Evolutionary conservation across 2,329 filamentous ascomycete species (phyloP).

Genomic region (Gnomoniopsis smithogilvyi): DNA sequence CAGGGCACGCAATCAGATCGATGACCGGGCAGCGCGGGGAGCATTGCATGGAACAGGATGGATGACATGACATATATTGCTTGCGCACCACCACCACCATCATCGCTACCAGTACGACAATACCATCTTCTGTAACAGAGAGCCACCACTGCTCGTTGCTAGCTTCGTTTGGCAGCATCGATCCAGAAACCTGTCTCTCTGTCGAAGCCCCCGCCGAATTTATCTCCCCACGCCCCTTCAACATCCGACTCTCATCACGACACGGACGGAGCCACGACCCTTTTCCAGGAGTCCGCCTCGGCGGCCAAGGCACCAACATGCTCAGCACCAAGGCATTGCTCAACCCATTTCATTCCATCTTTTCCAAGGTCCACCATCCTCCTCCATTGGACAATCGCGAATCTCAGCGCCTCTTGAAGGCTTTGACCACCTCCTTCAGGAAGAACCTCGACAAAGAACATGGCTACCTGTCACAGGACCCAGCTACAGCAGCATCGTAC

Average conservation of each 20-base stretch:
- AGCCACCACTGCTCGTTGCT: too few species aligned
- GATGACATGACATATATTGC: not conserved
- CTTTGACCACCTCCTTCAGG: constrained; percentile 55
- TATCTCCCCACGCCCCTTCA: not conserved
- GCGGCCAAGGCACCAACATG: constrained; percentile 24
- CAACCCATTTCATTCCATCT: constrained; percentile 36
- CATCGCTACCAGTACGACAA: not conserved
- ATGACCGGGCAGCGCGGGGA: too few species aligned
- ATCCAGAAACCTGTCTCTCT: too few species aligned
- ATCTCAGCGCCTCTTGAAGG: constrained; percentile 52
- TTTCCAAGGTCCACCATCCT: constrained; percentile 49
- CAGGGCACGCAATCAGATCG: too few species aligned
- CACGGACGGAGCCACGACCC: not conserved
- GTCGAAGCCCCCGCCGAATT: too few species aligned
- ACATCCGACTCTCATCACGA: not conserved
- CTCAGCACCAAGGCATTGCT: constrained; percentile 32
- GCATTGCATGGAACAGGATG: too few species aligned
- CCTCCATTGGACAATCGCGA: constrained; percentile 47
- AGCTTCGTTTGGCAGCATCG: too few species aligned
- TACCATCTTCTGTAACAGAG: not conserved
- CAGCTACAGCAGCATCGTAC: constrained; percentile 16
- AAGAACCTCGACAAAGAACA: constrained; percentile 57
- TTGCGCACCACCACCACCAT: not conserved
- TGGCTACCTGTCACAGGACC: constrained; percentile 37
- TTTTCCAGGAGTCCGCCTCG: not conserved